Base-by-base conservation (phyloP, 768 basidiomycete species). In the Zangia roseola region DNA sequence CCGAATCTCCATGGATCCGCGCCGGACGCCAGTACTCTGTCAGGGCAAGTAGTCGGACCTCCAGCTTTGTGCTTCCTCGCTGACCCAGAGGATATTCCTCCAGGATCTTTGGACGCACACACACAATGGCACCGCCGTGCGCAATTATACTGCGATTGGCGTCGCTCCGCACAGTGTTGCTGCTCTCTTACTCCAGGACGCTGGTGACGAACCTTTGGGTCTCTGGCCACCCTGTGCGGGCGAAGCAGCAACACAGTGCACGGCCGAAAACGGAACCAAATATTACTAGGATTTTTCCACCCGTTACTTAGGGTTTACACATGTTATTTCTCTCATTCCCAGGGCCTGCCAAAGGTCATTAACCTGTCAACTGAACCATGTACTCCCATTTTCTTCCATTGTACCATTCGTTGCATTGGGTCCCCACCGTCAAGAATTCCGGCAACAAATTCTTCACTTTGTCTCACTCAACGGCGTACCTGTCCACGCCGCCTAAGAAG, bases 101-200 rank as follows among this genome's bases (percentile, higher is more conserved):
- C 46, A 87, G 82, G 86, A 88, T 58, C 70, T 88, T 10, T 88
- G 86, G 86, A 68, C 80, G 5, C 85, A 88, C 59, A 86, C 82
- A 6, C 67, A 78, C 59, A 86, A 86, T 51, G 84, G 83, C 4
- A 86, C 81, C 0, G 80, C 80, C 3, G 71, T 84, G 28, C 77
- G 85, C 6, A 78, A 71, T 58, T 77, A 84, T 57, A 68, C 64
- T 2, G 74, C 72, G 2, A 47, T 57, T 3, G 62, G 58, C n/a
- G 77, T 87, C 4, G 79, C 81, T 7, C 59, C 82, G 4, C 86
- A 87, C 54, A 83, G 85, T 3, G 84, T 86, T 31, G 78, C 78
- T 19, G 86, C 83, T 19, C 63, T 88, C 4, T 63, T 88, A 33
- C 61, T 88, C 51, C 76, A 74, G 42, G 86, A 88, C 54, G 81